phyloP scores from a whole-genome alignment of 148 eudicot genomes.

The Spergularia marina region DNA sequence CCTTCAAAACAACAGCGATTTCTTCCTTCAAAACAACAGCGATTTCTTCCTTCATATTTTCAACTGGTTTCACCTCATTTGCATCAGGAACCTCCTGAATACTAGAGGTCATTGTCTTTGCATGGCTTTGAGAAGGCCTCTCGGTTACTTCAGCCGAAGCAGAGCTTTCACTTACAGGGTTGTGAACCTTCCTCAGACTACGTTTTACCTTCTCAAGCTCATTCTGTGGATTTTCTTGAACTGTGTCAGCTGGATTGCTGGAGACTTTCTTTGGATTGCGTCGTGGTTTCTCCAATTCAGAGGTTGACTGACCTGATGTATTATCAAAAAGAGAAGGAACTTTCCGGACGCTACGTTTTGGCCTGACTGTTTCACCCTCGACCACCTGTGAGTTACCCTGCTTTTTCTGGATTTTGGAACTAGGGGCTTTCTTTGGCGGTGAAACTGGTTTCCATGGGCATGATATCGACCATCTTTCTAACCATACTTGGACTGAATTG shows the following conservation, averaged over 20 bases:
- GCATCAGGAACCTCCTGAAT: slow-evolving; percentile 23
- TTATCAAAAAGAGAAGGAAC: slow-evolving; percentile 33
- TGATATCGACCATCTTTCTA: slow-evolving; percentile 53
- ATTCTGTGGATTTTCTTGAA: slow-evolving; percentile 44
- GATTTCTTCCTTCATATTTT: slow-evolving; percentile 34
- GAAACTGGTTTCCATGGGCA: slow-evolving; percentile 46
- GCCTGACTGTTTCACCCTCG: slow-evolving; percentile 44
- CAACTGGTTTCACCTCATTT: slow-evolving; percentile 22
- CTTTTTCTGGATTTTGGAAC: slow-evolving; percentile 41
- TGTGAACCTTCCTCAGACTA: slow-evolving; percentile 50
- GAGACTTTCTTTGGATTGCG: slow-evolving; percentile 44
- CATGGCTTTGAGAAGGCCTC: slow-evolving; percentile 28
- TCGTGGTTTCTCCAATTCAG: slow-evolving; percentile 48
- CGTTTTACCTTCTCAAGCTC: slow-evolving; percentile 62
- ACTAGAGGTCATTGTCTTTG: slow-evolving; percentile 21
- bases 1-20: slow-evolving; percentile 18
- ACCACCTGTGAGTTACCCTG: slow-evolving; percentile 30
- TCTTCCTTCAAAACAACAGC: slow-evolving; percentile 27
- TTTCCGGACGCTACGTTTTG: slow-evolving; percentile 44
- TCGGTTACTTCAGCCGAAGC: slow-evolving; percentile 30
- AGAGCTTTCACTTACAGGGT: slow-evolving; percentile 36
- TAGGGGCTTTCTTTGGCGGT: slow-evolving; percentile 36
- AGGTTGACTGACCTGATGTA: slow-evolving; percentile 28
- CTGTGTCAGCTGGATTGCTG: slow-evolving; percentile 37
- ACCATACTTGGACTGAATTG: slow-evolving; percentile 47